Evolutionary conservation across 148 eudicot genomes (phyloP).

Genomic region (Suaeda aralocaspica): DNA sequence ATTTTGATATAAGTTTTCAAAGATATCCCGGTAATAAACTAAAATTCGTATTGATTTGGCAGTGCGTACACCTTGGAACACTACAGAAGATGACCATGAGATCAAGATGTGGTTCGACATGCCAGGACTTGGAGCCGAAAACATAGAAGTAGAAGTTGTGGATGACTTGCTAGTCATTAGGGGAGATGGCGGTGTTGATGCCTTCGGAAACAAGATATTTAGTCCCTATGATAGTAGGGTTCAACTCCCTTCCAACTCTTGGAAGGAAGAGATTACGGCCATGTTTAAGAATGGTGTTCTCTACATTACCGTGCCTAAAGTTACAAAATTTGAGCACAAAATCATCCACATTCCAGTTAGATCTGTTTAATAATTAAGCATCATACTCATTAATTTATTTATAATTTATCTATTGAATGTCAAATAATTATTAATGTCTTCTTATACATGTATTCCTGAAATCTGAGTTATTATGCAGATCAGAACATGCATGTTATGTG

Average conservation of each 20-base stretch:
- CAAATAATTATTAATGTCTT: no score
- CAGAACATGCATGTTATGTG: no score
- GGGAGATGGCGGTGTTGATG: conserved; percentile 11
- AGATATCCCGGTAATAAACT: no score
- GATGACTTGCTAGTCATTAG: conserved; percentile 3
- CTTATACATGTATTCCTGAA: no score
- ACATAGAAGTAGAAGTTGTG: background rate
- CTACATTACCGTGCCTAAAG: conserved; percentile 16
- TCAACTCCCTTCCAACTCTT: conserved; percentile 4
- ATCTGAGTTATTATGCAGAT: no score
- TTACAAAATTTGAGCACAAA: background rate
- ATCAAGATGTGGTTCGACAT: conserved; percentile 14
- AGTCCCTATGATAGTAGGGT: conserved; percentile 9
- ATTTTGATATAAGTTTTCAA: no score
- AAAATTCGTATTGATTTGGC: background rate
- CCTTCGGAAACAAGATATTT: conserved; percentile 11
- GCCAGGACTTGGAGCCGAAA: conserved; percentile 10
- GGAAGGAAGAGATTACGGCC: conserved; percentile 2
- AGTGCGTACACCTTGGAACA: conserved; percentile 13
- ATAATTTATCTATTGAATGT: no score
- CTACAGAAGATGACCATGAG: background rate
- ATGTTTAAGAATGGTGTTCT: conserved; percentile 18
- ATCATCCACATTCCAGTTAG: conserved; percentile 12
- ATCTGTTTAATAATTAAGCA: background rate
- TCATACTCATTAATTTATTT: background rate